Evolutionary conservation across 768 basidiomycete genomes (phyloP).

Genomic region (Russula virescens): DNA sequence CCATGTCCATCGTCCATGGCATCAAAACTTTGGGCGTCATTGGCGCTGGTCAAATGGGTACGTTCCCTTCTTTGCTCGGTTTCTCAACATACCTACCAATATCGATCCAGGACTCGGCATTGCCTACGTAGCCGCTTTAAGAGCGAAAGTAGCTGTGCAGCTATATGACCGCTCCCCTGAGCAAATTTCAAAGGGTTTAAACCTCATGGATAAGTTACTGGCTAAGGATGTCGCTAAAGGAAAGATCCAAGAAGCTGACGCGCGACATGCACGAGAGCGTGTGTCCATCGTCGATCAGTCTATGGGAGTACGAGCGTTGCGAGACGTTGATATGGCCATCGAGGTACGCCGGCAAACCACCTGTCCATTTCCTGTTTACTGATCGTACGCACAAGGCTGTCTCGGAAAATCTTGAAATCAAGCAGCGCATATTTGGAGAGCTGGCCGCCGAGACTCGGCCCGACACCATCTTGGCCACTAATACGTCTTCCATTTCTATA

Average conservation of each 20-base stretch:
- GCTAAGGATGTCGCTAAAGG: constrained; percentile 89
- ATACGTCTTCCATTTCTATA: constrained; percentile 92
- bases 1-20: constrained; percentile 61
- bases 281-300: constrained; percentile 52
- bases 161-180: constrained; percentile 74
- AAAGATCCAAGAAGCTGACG: constrained; percentile 58
- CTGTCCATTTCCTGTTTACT: background rate
- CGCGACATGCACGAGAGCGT: constrained; percentile 65
- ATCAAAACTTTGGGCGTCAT: constrained; percentile 73
- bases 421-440: constrained; percentile 67
- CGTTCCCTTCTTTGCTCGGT: background rate
- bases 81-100: background rate
- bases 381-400: constrained; percentile 53
- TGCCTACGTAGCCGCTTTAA: constrained; percentile 77
- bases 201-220: constrained; percentile 74
- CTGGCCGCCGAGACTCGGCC: constrained; percentile 65
- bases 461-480: constrained; percentile 78
- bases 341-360: constrained; percentile 50
- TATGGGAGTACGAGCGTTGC: constrained; percentile 48
- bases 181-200: constrained; percentile 69
- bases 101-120: constrained; percentile 68
- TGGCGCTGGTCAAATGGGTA: constrained; percentile 76
- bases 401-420: constrained; percentile 75
- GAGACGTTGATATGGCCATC: constrained; percentile 86
- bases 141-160: constrained; percentile 80